Evolutionary conservation across 2,329 filamentous ascomycete species (phyloP), one percentile per base, ranked within the genome.

Genomic region (Gnomoniopsis sp.): DNA sequence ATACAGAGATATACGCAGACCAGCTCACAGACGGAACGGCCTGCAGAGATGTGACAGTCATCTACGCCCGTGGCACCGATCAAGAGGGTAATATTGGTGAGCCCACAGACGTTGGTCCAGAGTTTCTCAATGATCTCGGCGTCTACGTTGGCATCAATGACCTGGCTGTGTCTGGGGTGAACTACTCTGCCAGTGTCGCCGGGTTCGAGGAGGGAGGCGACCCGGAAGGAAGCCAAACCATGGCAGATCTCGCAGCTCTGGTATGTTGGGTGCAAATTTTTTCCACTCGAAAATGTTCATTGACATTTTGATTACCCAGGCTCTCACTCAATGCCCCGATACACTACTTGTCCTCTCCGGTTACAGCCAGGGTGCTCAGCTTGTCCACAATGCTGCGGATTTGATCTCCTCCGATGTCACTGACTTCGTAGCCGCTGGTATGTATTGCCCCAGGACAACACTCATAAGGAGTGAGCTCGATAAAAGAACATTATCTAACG

Each of bases 271-370:
- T n/a, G n/a, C n/a, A n/a, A n/a, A n/a, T n/a, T n/a, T n/a, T n/a
- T n/a, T n/a, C n/a, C 23, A 14, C 11, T 14, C 2, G n/a, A 19
- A 15, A 44, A 54, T 15, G 6, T 14, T 48, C 12, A n/a, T 17
- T 48, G 15, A 48, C 21, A 3, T 48, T 15, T 10, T 26, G 17
- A 21, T 19, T 1, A 47, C 23, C 8, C 33, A 62, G 60, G 60
- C 57, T 6, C 54, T 53, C 46, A 55, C 49, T 7, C 60, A 62
- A 11, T 79, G 77, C 57, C 75, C 76, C 0, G 65, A 68, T 36
- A 78, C 75, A 3, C 70, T 72, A 38, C 65, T 79, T 36, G 75
- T 77, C 10, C 69, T 79, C 65, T 69, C 73, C 6, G 77, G 76
- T 6, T 79, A 70, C 33, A 66, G 65, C 22, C 69, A 71, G 61